phyloP scores from a whole-genome alignment of 768 basidiomycete genomes.

The Leucocoprinus sp. region DNA sequence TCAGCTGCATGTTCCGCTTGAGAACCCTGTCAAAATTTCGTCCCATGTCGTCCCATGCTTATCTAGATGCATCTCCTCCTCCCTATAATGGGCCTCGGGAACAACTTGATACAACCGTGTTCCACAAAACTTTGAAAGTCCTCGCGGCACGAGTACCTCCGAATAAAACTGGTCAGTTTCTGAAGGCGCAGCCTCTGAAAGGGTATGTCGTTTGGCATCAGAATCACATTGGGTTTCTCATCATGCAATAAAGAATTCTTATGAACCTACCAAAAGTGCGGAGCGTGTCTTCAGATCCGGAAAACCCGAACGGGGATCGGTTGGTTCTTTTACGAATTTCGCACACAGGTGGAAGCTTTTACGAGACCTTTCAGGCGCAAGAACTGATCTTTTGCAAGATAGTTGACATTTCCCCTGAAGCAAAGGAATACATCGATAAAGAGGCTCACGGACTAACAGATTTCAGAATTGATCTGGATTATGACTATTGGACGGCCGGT shows the following conservation, averaged over 20 bases:
- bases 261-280: constrained; percentile 64
- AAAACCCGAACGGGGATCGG: constrained; percentile 39
- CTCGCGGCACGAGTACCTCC: constrained; percentile 61
- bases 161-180: constrained; percentile 41
- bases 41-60: constrained; percentile 29
- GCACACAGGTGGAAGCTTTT: constrained; percentile 46
- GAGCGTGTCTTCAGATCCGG: constrained; percentile 46
- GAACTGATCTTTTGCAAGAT: constrained; percentile 31
- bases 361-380: constrained; percentile 10
- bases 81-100: constrained; percentile 41
- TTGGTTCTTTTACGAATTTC: constrained; percentile 61
- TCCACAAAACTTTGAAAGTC: constrained; percentile 57
- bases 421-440: constrained; percentile 45
- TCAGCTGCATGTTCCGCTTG: constrained; percentile 8
- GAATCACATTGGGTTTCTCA: not conserved
- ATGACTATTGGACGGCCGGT: constrained; percentile 89
- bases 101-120: constrained; percentile 53
- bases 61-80: constrained; percentile 33
- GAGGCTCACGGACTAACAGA: constrained; percentile 48
- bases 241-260: constrained; percentile 34
- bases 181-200: constrained; percentile 52
- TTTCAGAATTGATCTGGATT: constrained; percentile 60
- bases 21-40: constrained; percentile 6
- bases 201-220: constrained; percentile 33
- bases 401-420: constrained; percentile 61